Conservation (phyloP, 805 yeast species). For the Cyberlindnera samutprakarnensis region DNA sequence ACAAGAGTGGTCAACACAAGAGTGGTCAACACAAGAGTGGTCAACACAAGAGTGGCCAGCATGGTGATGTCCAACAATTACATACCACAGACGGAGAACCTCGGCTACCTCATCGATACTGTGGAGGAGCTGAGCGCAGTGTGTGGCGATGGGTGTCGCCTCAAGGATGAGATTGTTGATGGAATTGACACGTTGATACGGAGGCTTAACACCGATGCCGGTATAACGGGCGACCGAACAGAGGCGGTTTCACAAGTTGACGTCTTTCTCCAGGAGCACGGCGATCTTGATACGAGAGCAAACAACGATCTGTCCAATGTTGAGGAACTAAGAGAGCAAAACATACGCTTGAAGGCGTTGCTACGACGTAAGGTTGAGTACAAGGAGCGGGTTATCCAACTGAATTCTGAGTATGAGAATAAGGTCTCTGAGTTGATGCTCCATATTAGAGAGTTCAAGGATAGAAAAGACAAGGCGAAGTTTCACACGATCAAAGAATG, state of each 20-base stretch:
- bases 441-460: constrained; percentile 5
- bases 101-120: constrained; percentile 12
- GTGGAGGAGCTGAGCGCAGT: constrained; percentile 6
- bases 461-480: constrained; percentile 1
- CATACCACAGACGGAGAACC: constrained; percentile 19
- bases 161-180: constrained; percentile 3
- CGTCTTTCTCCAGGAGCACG: too few relatives aligned
- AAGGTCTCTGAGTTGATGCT: constrained; percentile 7
- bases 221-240: too few relatives aligned
- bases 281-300: too few relatives aligned
- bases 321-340: constrained; percentile 10
- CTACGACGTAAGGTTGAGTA: constrained; percentile 5
- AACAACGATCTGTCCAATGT: too few relatives aligned
- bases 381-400: constrained; percentile 3
- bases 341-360: constrained; percentile 9
- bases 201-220: neutral
- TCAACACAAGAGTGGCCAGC: too few relatives aligned
- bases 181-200: constrained; percentile 8
- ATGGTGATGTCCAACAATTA: constrained; percentile 13
- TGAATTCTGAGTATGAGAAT: constrained; percentile 12
- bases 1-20: too few relatives aligned
- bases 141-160: constrained; percentile 4
- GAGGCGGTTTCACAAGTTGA: too few relatives aligned
- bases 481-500: constrained; percentile 3
- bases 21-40: too few relatives aligned